Evolutionary conservation across 169 alveolate species (phyloP), one percentile per base, ranked within the genome.

Genomic region (Plasmodium blacklocki): DNA sequence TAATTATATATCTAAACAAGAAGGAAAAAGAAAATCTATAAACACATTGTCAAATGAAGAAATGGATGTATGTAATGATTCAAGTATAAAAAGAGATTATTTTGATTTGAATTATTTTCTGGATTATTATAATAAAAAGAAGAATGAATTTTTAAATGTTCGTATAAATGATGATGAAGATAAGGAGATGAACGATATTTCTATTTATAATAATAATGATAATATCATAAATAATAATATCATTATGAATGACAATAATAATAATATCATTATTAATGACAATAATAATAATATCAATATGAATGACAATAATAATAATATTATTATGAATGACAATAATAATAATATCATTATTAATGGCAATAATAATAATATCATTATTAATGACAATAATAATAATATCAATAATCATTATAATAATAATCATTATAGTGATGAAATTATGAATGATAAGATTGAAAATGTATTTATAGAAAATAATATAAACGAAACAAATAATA

Each of bases 121-220:
- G 3, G 75, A 63, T 8, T 76, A 64, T 50, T 76, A 56, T 29
- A 64, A 29, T 59, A 62, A 58, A 59, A 76, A 76, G 60, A 63
- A 49, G 29, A 74, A 67, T 26, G 74, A 60, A 0, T 15, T 60
- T 26, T 62, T 74, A 19, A 43, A 18, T 21, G 18, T 45, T 3
- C 4, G 1, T 2, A 5, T 8, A 39, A 47, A 67, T 39, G 21
- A 12, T 64, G 73, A 64, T 12, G 14, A 26, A 3, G 15, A 14
- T 64, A 68, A 68, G 15, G 64, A 12, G 12, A 2, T 8, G 19
- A 56, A 15, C 2, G 4, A 14, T 15, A n/a, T 18, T 2, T 56
- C 11, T 4, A 3, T 18, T 14, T 0, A 56, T 18, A 15, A 54
- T 54, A 54, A 54, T 54, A n/a, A n/a, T 54, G 23, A 54, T 54